These are phyloP conservation scores for Mrakia blollopis DNA, from an alignment of 768 basidiomycete genomes.

Conservation along the genomic window DNA sequence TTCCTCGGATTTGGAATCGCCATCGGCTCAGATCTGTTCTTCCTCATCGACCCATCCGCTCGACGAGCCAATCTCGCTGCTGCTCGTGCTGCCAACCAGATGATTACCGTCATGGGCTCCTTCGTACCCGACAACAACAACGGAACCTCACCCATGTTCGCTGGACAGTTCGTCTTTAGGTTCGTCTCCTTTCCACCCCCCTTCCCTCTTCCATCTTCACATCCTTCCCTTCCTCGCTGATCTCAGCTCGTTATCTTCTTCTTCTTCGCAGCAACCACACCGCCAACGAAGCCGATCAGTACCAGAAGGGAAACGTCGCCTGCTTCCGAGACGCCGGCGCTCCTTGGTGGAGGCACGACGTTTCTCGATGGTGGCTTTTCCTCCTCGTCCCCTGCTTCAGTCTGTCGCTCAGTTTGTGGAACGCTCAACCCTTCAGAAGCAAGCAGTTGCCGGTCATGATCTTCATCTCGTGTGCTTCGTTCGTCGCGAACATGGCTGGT, in stretches of 20 bases:
- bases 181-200: neutral
- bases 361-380: constrained; percentile 22
- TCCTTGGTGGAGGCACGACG: constrained; percentile 17
- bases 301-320: neutral
- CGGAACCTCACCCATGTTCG: constrained; percentile 14
- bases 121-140: constrained; percentile 20
- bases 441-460: constrained; percentile 3
- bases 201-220: neutral
- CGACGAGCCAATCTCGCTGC: neutral
- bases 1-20: constrained; percentile 22
- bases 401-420: neutral
- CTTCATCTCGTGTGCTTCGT: constrained; percentile 7
- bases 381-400: constrained; percentile 10
- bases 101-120: constrained; percentile 64
- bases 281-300: constrained; percentile 6
- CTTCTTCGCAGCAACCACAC: constrained; percentile 7
- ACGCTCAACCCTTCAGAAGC: neutral
- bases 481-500: constrained; percentile 17
- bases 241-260: neutral
- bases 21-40: constrained; percentile 15
- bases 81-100: constrained; percentile 45
- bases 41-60: constrained; percentile 17
- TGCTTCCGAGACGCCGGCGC: neutral
- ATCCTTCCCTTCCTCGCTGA: constrained; percentile 12
- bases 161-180: constrained; percentile 19